Base-by-base conservation (phyloP, 306 rosid genomes). In the Boehmeria nivea region DNA sequence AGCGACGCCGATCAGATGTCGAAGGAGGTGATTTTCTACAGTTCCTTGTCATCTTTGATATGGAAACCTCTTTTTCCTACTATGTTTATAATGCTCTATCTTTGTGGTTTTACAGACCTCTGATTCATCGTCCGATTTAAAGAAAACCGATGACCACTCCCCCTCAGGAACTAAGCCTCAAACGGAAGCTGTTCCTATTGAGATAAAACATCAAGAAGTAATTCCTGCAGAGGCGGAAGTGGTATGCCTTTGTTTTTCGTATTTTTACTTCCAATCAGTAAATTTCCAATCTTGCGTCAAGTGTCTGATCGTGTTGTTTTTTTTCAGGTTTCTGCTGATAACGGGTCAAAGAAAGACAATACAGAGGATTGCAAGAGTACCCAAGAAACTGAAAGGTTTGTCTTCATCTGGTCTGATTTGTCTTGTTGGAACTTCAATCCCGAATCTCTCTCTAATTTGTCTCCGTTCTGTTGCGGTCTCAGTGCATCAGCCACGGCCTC, bases 1-100 rank as follows among this genome's bases (percentile, higher is more conserved):
- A 76, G 73, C 63, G 86, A 85, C 71, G 83, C 76, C 40, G 96
- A 87, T 49, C 64, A 78, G 44, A 78, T 73, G 75, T 78, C 66
- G 36, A 75, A 83, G 81, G 95, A 84, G 63, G 61, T 49, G 48
- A 47, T 27, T 34, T 62, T 57, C 18, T 60, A 4, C n/a, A n/a
- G 15, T 36, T 21, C 51, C 36, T 2, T 55, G 15, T n/a, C n/a
- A n/a, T n/a, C n/a, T n/a, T n/a, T n/a, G n/a, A n/a, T n/a, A n/a
- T n/a, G n/a, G n/a, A n/a, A n/a, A n/a, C n/a, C n/a, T n/a, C n/a
- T n/a, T n/a, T n/a, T n/a, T n/a, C n/a, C n/a, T n/a, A n/a, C n/a
- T n/a, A n/a, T n/a, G n/a, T n/a, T n/a, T n/a, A n/a, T n/a, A n/a
- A n/a, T n/a, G n/a, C n/a, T n/a, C n/a, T n/a, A n/a, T n/a, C n/a